Percentiles rank a stretch among this genome's conserved stretches.
These are phyloP conservation scores for Hymenoscyphus fructigenus DNA, from an alignment of 2,329 filamentous ascomycete species.

Conservation along the genomic window DNA sequence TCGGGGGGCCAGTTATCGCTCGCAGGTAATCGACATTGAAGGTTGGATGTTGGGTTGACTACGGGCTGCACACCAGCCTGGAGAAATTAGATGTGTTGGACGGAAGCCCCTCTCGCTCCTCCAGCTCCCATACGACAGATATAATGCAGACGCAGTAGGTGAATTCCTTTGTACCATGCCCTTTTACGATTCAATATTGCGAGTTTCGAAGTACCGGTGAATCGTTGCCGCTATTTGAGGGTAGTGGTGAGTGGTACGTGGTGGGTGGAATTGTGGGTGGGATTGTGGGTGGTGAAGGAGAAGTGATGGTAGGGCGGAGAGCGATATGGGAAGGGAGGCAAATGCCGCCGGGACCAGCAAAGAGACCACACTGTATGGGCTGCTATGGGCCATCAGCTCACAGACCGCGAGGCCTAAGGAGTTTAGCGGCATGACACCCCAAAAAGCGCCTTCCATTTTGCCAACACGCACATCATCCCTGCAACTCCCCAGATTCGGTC, in stretches of 20 bases:
- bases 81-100: conserved; percentile 9
- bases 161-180: neutral
- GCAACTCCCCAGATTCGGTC: neutral
- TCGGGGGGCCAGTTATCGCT: conserved; percentile 9
- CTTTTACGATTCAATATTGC: neutral
- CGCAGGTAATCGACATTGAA: conserved; percentile 14
- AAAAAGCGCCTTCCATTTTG: neutral
- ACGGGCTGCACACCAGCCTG: conserved; percentile 4
- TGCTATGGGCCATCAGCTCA: neutral
- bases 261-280: too few species aligned
- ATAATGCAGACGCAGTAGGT: neutral
- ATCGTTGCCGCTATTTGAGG: too few species aligned
- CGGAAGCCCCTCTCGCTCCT: conserved; percentile 7
- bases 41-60: conserved; percentile 7
- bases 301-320: neutral
- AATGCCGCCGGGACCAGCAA: neutral
- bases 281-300: neutral
- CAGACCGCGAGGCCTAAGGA: neutral
- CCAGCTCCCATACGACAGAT: neutral
- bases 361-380: neutral
- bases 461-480: conserved; percentile 1
- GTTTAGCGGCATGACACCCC: conserved; percentile 2
- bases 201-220: too few species aligned
- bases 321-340: conserved; percentile 3
- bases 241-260: too few species aligned